A percentile compares a stretch with the other conserved stretches of the same genome.
phyloP scores from a whole-genome alignment of 768 basidiomycete species.

The Glaciozyma antarctica region DNA sequence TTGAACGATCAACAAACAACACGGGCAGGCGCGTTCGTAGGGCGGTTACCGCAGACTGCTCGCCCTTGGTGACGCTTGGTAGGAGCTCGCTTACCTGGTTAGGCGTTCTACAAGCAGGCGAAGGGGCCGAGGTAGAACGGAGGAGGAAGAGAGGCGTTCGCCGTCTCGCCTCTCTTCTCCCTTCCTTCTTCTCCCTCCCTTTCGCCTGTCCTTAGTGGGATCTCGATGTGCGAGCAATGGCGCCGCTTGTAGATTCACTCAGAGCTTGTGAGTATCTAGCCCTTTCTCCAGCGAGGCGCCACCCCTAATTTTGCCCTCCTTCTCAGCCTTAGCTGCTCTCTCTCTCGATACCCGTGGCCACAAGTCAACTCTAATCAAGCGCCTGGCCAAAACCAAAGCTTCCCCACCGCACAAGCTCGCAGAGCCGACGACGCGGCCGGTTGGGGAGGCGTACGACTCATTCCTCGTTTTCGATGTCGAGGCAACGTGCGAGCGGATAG shows the following conservation, averaged over 20 bases:
- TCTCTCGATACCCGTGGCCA: conserved; percentile 40
- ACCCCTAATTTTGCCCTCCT: background rate
- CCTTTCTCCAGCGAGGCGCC: background rate
- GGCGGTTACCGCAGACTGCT: no score
- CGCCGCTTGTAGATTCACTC: background rate
- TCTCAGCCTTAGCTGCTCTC: conserved; percentile 34
- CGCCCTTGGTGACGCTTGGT: no score
- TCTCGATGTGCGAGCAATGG: background rate
- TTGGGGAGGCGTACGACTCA: conserved; percentile 48
- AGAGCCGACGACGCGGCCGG: conserved; percentile 7
- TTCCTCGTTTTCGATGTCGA: conserved; percentile 86
- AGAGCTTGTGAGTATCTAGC: background rate
- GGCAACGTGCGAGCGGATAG: conserved; percentile 54
- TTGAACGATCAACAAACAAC: no score
- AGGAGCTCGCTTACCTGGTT: no score
- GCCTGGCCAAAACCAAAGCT: conserved; percentile 23
- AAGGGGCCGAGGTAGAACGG: no score
- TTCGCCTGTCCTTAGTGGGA: no score
- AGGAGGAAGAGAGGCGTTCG: no score
- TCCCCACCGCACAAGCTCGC: background rate
- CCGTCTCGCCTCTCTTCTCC: no score
- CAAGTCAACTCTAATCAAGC: conserved; percentile 41
- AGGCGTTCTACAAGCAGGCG: no score
- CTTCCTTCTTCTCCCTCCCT: no score
- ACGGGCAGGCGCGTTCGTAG: no score